These are phyloP conservation scores for Russula compacta DNA, from an alignment of 768 basidiomycete genomes.

Conservation along the genomic window DNA sequence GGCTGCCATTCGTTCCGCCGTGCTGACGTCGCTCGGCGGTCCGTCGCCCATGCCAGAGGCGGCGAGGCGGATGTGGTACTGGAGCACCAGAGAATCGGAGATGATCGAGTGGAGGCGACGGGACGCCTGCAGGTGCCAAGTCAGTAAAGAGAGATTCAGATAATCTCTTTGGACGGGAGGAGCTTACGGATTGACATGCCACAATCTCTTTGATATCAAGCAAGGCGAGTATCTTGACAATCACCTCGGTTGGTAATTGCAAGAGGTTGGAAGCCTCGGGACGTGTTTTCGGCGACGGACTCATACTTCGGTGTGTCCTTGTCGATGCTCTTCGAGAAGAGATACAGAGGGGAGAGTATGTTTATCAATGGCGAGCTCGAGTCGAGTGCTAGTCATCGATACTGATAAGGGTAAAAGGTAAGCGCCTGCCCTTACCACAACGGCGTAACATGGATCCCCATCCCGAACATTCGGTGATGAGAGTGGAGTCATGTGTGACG, in stretches of 20 bases:
- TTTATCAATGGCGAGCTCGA: not conserved
- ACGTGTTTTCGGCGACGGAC: not conserved
- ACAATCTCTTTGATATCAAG: too few species aligned
- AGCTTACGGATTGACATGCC: too few species aligned
- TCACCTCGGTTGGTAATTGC: too few species aligned
- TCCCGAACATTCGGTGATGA: not conserved
- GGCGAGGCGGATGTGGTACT: constrained; percentile 1
- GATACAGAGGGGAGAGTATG: not conserved
- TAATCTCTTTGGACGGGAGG: not conserved
- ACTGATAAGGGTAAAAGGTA: not conserved
- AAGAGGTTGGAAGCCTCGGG: too few species aligned
- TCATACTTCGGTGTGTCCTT: not conserved
- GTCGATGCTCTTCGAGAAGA: not conserved
- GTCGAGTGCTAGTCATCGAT: not conserved
- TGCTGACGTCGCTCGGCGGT: not conserved
- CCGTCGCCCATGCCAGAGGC: constrained; percentile 1
- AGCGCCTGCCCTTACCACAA: not conserved
- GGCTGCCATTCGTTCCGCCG: not conserved
- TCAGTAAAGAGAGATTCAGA: not conserved
- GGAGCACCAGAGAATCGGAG: not conserved
- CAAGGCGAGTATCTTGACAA: too few species aligned
- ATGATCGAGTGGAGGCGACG: not conserved
- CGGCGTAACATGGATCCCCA: not conserved
- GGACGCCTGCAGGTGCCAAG: not conserved
- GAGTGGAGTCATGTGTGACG: not conserved